Conservation (phyloP, 1,284 basidiomycete species). For the Boletus holoroseus region DNA sequence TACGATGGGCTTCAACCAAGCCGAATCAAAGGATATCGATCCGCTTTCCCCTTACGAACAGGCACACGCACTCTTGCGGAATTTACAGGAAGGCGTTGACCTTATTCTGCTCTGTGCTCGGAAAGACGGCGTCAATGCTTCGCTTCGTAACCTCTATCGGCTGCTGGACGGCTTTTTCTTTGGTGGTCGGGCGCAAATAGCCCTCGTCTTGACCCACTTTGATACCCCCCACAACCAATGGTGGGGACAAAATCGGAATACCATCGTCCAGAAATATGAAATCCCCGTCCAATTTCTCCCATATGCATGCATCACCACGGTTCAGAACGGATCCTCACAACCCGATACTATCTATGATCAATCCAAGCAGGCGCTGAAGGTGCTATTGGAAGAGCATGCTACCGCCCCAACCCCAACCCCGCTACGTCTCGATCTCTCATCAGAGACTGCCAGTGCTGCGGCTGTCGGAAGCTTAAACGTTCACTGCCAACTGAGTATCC, state of each 20-base stretch:
- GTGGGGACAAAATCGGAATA: constrained; percentile 26
- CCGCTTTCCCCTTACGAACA: constrained; percentile 28
- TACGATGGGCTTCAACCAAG: constrained; percentile 28
- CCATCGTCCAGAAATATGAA: constrained; percentile 18
- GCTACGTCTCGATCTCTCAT: constrained; percentile 17
- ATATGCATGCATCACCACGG: constrained; percentile 26
- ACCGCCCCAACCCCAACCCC: constrained; percentile 6
- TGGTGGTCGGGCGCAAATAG: constrained; percentile 30
- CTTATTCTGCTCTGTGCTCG: constrained; percentile 27
- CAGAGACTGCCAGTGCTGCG: background rate
- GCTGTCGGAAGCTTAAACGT: constrained; percentile 8
- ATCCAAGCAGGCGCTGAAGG: constrained; percentile 19
- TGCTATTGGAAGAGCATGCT: constrained; percentile 13
- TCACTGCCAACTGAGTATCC: constrained; percentile 13
- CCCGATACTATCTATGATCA: constrained; percentile 3
- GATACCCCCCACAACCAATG: constrained; percentile 25
- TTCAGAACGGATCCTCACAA: constrained; percentile 2
- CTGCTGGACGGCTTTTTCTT: constrained; percentile 26
- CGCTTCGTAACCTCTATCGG: constrained; percentile 28
- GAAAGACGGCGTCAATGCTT: constrained; percentile 25
- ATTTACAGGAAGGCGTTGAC: constrained; percentile 24
- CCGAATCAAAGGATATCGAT: constrained; percentile 16
- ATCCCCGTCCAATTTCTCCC: constrained; percentile 21
- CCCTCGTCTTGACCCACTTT: constrained; percentile 36
- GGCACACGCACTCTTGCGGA: constrained; percentile 25